These are phyloP conservation scores for Fusarium sp. DNA, from an alignment of 2,329 filamentous ascomycete species.

Conservation along the genomic window DNA sequence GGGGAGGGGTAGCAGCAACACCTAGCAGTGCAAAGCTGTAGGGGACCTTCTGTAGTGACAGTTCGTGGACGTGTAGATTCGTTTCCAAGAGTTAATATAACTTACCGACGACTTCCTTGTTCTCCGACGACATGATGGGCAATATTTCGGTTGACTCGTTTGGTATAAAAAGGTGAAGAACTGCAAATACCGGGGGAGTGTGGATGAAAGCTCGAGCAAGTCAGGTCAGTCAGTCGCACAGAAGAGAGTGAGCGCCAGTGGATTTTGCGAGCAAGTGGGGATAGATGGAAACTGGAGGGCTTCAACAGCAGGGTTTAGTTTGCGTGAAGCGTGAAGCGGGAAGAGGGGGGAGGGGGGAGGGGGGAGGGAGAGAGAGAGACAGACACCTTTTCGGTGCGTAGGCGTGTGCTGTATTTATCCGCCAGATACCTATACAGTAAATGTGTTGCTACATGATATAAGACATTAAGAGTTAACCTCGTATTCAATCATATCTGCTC, in stretches of 20 bases:
- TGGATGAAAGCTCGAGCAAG: slow-evolving; percentile 45
- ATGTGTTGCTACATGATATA: background rate
- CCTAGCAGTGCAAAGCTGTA: slow-evolving; percentile 17
- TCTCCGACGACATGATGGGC: slow-evolving; percentile 61
- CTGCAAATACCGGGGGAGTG: slow-evolving; percentile 37
- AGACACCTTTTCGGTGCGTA: background rate
- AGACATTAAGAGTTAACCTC: slow-evolving; percentile 9
- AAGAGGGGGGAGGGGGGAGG: slow-evolving; percentile 18
- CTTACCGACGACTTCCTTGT: slow-evolving; percentile 61
- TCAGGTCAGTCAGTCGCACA: slow-evolving; percentile 44
- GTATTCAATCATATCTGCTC: slow-evolving; percentile 15
- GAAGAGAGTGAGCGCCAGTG: slow-evolving; percentile 39
- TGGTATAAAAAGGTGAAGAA: slow-evolving; percentile 42
- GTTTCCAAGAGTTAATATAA: slow-evolving; percentile 26
- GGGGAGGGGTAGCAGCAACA: slow-evolving; percentile 47
- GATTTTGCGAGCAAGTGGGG: slow-evolving; percentile 46
- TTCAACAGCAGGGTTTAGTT: slow-evolving; percentile 44
- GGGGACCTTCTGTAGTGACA: slow-evolving; percentile 7
- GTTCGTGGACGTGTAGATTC: slow-evolving; percentile 7
- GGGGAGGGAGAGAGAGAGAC: slow-evolving; percentile 1
- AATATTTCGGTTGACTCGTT: slow-evolving; percentile 41
- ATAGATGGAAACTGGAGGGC: slow-evolving; percentile 38
- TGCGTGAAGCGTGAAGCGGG: slow-evolving; percentile 16
- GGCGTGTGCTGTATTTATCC: slow-evolving; percentile 2
- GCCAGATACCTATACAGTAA: background rate